Conservation (phyloP, 1,284 basidiomycete species). For the Apiotrichum sp. region DNA sequence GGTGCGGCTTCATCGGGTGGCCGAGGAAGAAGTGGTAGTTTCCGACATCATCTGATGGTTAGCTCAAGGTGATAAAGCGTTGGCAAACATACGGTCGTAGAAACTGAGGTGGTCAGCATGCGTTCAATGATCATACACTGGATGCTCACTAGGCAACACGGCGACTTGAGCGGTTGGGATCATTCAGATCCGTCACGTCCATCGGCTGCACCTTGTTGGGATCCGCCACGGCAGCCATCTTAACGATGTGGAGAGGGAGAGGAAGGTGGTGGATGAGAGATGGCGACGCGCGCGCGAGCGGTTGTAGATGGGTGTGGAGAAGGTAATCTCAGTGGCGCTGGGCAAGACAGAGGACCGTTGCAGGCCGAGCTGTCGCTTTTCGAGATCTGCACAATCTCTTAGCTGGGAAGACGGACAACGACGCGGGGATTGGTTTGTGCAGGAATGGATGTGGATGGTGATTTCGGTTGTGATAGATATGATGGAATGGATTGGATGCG, state of each 20-base stretch:
- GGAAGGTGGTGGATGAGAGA: background rate
- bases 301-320: background rate
- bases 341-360: no score
- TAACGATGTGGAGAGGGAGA: background rate
- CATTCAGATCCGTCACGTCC: slow-evolving; percentile 18
- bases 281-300: no score
- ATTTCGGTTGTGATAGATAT: no score
- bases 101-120: slow-evolving; percentile 17
- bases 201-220: slow-evolving; percentile 12
- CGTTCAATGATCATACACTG: background rate
- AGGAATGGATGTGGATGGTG: no score
- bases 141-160: slow-evolving; percentile 21
- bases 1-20: slow-evolving; percentile 92
- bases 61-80: background rate
- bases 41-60: slow-evolving; percentile 36
- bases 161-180: slow-evolving; percentile 16
- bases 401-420: no score
- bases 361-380: no score
- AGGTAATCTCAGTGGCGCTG: no score
- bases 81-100: slow-evolving; percentile 28
- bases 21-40: slow-evolving; percentile 70
- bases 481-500: background rate
- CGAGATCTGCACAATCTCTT: no score
- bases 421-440: no score
- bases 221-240: slow-evolving; percentile 10